These are phyloP conservation scores for Trichophaea hybrida DNA, from an alignment of 2,329 filamentous ascomycete genomes.

Conservation along the genomic window DNA sequence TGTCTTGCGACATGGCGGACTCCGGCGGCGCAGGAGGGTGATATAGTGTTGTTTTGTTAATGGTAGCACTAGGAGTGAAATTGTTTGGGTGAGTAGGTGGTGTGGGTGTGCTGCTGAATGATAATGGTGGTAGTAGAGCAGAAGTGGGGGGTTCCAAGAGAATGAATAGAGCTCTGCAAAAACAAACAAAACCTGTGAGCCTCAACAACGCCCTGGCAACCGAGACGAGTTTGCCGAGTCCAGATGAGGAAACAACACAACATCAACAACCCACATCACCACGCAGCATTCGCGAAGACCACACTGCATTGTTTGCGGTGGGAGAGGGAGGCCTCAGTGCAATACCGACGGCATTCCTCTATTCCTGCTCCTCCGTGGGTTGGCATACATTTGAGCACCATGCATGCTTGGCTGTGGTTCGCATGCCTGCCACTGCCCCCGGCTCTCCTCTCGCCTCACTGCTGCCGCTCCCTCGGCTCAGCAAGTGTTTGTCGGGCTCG, in stretches of 20 bases:
- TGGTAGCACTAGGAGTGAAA: not conserved
- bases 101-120: not conserved
- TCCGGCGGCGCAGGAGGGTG: not conserved
- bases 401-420: not conserved
- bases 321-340: too few relatives aligned
- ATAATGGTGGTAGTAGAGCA: not conserved
- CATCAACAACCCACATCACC: not conserved
- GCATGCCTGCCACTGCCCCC: not conserved
- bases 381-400: too few relatives aligned
- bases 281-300: not conserved
- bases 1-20: constrained; percentile 21
- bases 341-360: too few relatives aligned
- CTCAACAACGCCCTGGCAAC: not conserved
- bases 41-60: not conserved
- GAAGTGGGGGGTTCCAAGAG: not conserved
- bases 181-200: not conserved
- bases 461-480: too few relatives aligned
- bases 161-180: not conserved
- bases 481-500: not conserved
- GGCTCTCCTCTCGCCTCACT: not conserved
- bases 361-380: too few relatives aligned
- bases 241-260: not conserved
- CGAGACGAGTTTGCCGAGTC: too few relatives aligned
- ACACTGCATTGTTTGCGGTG: not conserved
- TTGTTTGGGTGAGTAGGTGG: not conserved